These are phyloP conservation scores for Fusarium subtropicale DNA, from an alignment of 2,329 filamentous ascomycete genomes.

Conservation along the genomic window DNA sequence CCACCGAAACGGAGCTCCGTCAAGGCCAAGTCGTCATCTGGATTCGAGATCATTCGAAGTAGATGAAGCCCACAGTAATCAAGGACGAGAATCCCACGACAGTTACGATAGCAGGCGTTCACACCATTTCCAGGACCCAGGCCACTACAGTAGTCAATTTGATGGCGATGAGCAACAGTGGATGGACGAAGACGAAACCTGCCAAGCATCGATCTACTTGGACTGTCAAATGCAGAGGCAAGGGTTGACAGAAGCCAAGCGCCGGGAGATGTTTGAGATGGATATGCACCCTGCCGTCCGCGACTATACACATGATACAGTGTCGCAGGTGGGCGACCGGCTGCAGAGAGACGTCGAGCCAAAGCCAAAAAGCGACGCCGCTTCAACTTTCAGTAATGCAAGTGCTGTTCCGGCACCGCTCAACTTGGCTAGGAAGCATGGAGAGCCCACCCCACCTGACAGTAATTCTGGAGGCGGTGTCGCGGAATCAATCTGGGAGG, in stretches of 20 bases:
- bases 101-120: not conserved
- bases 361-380: not conserved
- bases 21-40: not conserved
- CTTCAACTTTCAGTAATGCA: constrained; percentile 17
- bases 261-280: constrained; percentile 15
- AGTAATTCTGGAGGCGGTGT: not conserved
- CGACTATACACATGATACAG: constrained; percentile 26
- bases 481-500: constrained; percentile 24
- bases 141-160: not conserved
- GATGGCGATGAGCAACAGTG: not conserved
- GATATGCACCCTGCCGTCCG: constrained; percentile 38
- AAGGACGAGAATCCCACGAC: not conserved
- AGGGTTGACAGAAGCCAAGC: constrained; percentile 22
- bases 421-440: not conserved
- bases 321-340: not conserved
- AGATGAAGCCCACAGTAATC: not conserved
- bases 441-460: not conserved
- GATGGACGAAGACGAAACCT: constrained; percentile 2
- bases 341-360: not conserved
- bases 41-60: not conserved
- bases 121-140: not conserved
- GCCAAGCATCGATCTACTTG: constrained; percentile 36
- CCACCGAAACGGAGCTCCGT: not conserved
- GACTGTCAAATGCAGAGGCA: constrained; percentile 16
- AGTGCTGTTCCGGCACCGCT: constrained; percentile 24